Conservation (phyloP, 2,329 filamentous ascomycete species). For the Fulvia fulva region DNA sequence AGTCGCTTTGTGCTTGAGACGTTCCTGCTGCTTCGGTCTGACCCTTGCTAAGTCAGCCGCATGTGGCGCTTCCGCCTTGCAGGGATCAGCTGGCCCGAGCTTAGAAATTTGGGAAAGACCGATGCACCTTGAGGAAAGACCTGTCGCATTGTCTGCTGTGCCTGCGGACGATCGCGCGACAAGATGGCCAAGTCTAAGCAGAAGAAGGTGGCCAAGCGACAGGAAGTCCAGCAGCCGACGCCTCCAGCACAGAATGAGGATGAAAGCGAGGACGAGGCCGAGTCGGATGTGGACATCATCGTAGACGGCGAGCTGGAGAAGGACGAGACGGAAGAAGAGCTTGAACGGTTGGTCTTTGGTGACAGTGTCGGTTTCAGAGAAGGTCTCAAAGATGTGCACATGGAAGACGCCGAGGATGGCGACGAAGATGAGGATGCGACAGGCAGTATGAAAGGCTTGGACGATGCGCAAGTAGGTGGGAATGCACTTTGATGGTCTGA, state of each 20-base stretch:
- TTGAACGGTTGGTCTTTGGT: conserved; percentile 80
- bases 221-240: conserved; percentile 20
- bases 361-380: conserved; percentile 77
- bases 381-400: conserved; percentile 59
- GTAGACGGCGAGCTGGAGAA: conserved; percentile 28
- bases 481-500: conserved; percentile 2
- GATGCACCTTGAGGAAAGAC: not conserved
- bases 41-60: not conserved
- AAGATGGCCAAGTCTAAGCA: conserved; percentile 20
- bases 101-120: not conserved
- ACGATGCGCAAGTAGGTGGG: conserved; percentile 64
- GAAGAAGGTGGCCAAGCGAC: conserved; percentile 3
- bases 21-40: not conserved
- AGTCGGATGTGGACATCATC: conserved; percentile 30
- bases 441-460: conserved; percentile 56
- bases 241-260: conserved; percentile 17
- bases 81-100: not conserved
- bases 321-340: conserved; percentile 32
- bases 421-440: conserved; percentile 34
- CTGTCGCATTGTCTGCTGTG: not conserved
- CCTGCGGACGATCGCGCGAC: not conserved
- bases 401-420: conserved; percentile 42
- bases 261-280: conserved; percentile 22
- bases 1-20: not conserved
- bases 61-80: not conserved